phyloP scores from a whole-genome alignment of 2,329 filamentous ascomycete species.

The Lasiodiplodia sp. region DNA sequence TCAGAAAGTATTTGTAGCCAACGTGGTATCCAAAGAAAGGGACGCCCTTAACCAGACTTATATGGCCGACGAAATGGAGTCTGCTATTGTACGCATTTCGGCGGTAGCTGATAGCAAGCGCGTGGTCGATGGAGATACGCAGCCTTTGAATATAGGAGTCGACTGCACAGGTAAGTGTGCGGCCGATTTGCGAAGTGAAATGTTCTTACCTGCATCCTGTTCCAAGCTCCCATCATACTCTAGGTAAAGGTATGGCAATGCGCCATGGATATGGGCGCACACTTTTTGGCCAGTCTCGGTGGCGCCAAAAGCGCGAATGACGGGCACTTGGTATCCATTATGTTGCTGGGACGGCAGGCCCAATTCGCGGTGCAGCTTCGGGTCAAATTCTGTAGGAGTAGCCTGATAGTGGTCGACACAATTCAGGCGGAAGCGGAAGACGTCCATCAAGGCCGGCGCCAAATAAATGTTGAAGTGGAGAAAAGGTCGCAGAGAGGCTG shows the following conservation, averaged over 20 bases:
- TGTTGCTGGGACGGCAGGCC: conserved; percentile 62
- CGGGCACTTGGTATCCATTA: conserved; percentile 77
- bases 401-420: conserved; percentile 96
- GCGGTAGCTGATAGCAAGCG: conserved; percentile 83
- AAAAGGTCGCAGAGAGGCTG: neutral
- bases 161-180: conserved; percentile 59
- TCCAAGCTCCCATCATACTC: conserved; percentile 78
- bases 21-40: conserved; percentile 97
- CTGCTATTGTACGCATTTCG: conserved; percentile 75
- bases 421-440: conserved; percentile 90
- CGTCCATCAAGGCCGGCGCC: conserved; percentile 62
- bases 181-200: conserved; percentile 21
- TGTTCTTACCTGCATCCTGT: conserved; percentile 68
- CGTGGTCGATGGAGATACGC: conserved; percentile 89
- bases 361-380: conserved; percentile 73
- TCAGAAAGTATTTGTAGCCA: conserved; percentile 88
- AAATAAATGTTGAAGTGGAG: neutral
- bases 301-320: conserved; percentile 89
- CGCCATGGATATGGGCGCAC: conserved; percentile 93
- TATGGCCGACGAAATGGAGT: conserved; percentile 81
- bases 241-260: conserved; percentile 94
- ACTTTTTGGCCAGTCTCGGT: conserved; percentile 96
- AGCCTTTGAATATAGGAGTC: conserved; percentile 77
- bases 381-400: conserved; percentile 79
- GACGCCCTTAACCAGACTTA: conserved; percentile 89